Evolutionary conservation across 225 moss, liverwort and hornwort genomes (phyloP).

Genomic region (Pleurozium schreberi): DNA sequence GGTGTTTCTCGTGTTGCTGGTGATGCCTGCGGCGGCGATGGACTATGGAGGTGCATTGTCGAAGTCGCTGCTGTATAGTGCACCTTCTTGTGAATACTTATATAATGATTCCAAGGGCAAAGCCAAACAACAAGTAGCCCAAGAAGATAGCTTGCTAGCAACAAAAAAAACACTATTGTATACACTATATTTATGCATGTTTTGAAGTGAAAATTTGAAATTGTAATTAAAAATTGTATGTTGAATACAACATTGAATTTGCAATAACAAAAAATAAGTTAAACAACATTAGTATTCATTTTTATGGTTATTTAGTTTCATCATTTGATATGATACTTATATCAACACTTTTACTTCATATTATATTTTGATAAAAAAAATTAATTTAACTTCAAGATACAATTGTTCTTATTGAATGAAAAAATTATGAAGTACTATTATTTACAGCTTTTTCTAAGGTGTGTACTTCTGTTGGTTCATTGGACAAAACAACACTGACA

Average conservation of each 20-base stretch:
- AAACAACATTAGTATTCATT: too few relatives aligned
- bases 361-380: neutral
- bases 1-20: neutral
- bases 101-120: neutral
- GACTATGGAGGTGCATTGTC: conserved; percentile 24
- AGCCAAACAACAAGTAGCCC: neutral
- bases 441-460: neutral
- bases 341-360: neutral
- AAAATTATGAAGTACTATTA: neutral
- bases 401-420: neutral
- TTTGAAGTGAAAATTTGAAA: neutral
- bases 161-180: accelerated
- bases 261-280: neutral
- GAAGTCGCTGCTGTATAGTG: conserved; percentile 12
- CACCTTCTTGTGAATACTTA: neutral
- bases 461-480: neutral
- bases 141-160: neutral
- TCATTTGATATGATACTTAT: neutral
- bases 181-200: neutral
- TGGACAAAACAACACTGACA: neutral
- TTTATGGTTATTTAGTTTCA: neutral
- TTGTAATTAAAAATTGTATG: too few relatives aligned
- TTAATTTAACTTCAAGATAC: neutral
- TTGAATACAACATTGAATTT: too few relatives aligned
- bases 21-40: neutral